Conservation (phyloP, 2,329 filamentous ascomycete genomes). For the Chlorencoelia australis region DNA sequence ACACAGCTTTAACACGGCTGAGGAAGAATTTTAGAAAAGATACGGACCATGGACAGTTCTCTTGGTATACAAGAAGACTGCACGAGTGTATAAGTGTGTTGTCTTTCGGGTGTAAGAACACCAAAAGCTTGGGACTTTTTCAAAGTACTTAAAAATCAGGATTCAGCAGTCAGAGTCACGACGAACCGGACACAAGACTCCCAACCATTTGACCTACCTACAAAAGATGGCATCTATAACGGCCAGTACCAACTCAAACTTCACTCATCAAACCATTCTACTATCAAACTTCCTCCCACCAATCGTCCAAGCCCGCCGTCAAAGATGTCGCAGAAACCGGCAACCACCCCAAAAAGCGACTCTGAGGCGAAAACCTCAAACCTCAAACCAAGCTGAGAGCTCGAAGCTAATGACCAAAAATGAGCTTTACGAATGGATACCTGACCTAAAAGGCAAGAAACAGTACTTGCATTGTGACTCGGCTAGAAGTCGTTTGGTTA, state of each 20-base stretch:
- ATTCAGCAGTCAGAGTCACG: conserved; percentile 1
- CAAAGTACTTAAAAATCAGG: conserved; percentile 3
- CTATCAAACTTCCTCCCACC: conserved; percentile 1
- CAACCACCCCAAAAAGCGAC: conserved; percentile 3
- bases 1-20: too few relatives aligned
- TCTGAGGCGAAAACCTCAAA: conserved; percentile 3
- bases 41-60: too few relatives aligned
- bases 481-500: too few relatives aligned
- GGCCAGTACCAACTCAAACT: conserved; percentile 3
- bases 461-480: conserved; percentile 6
- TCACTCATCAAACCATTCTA: conserved; percentile 3
- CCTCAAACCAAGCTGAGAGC: conserved; percentile 3
- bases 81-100: too few relatives aligned
- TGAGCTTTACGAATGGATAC: conserved; percentile 2
- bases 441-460: conserved; percentile 5
- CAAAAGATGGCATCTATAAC: conserved; percentile 3
- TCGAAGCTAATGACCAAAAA: conserved; percentile 3
- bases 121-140: conserved; percentile 2
- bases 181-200: background rate
- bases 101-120: too few relatives aligned
- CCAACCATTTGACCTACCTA: conserved; percentile 2
- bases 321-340: conserved; percentile 3
- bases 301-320: conserved; percentile 1
- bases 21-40: too few relatives aligned
- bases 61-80: too few relatives aligned